Evolutionary conservation across 2,329 filamentous ascomycete genomes (phyloP).

Genomic region (Lachnum nothofagi): DNA sequence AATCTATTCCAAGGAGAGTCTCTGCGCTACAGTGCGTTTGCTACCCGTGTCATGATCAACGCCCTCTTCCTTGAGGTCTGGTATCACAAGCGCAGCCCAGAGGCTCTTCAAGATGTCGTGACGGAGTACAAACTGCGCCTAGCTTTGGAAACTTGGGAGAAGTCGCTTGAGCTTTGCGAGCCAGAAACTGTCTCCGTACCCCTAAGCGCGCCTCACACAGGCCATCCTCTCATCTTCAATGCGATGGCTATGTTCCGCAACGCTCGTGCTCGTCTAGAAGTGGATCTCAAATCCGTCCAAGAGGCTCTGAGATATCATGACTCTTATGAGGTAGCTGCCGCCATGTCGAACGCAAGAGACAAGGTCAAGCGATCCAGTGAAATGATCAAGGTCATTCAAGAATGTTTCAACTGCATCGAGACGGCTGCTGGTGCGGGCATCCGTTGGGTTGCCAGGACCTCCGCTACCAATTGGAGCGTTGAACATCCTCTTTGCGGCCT

Average conservation of each 20-base stretch:
- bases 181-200: slow-evolving; percentile 83
- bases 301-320: slow-evolving; percentile 96
- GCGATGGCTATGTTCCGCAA: slow-evolving; percentile 96
- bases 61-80: slow-evolving; percentile 96
- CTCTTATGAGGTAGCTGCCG: slow-evolving; percentile 90
- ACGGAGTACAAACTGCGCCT: slow-evolving; percentile 96
- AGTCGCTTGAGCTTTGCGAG: slow-evolving; percentile 88
- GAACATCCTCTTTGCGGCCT: slow-evolving; percentile 95
- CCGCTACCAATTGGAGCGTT: slow-evolving; percentile 97
- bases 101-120: slow-evolving; percentile 92
- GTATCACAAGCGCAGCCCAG: slow-evolving; percentile 98
- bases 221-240: slow-evolving; percentile 95
- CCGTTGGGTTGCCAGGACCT: slow-evolving; percentile 96
- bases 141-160: slow-evolving; percentile 98
- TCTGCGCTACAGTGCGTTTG: slow-evolving; percentile 90
- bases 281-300: slow-evolving; percentile 88
- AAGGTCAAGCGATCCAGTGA: slow-evolving; percentile 91
- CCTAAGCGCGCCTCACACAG: slow-evolving; percentile 89
- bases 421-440: slow-evolving; percentile 91
- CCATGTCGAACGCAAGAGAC: slow-evolving; percentile 91
- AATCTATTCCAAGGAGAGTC: slow-evolving; percentile 91
- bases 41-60: slow-evolving; percentile 97
- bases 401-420: slow-evolving; percentile 96
- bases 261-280: slow-evolving; percentile 83
- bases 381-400: slow-evolving; percentile 98